These are phyloP conservation scores for Eutrema japonicum DNA, from an alignment of 345 rosid species.

Conservation along the genomic window DNA sequence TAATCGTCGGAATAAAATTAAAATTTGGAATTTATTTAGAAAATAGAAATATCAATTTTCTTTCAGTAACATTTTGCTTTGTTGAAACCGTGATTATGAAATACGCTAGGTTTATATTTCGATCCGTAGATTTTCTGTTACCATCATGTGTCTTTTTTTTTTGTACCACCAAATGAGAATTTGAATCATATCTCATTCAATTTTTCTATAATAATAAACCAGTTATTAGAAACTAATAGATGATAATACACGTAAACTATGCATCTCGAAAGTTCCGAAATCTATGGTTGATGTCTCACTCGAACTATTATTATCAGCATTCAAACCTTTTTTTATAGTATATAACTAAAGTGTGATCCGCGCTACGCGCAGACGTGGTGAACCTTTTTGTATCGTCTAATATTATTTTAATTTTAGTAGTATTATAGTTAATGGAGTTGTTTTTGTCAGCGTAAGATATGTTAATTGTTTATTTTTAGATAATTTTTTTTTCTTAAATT, in stretches of 20 bases:
- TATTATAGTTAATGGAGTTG: no score
- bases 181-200: not conserved
- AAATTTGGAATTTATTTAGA: not conserved
- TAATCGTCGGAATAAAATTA: not conserved
- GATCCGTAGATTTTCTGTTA: conserved; percentile 1
- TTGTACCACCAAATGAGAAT: not conserved
- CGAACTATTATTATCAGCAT: not conserved
- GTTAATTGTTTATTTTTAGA: no score
- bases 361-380: no score
- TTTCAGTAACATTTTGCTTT: not conserved
- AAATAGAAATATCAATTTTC: not conserved
- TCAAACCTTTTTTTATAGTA: not conserved
- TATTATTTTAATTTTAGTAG: no score
- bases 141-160: not conserved
- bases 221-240: not conserved
- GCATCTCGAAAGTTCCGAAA: no score
- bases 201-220: not conserved
- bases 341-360: no score
- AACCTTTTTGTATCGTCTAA: no score
- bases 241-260: no score
- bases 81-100: not conserved
- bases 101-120: not conserved
- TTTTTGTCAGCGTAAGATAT: no score
- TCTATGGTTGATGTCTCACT: no score
- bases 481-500: no score